These are phyloP conservation scores for Pleurotus cornucopiae DNA, from an alignment of 768 basidiomycete species.

Conservation along the genomic window DNA sequence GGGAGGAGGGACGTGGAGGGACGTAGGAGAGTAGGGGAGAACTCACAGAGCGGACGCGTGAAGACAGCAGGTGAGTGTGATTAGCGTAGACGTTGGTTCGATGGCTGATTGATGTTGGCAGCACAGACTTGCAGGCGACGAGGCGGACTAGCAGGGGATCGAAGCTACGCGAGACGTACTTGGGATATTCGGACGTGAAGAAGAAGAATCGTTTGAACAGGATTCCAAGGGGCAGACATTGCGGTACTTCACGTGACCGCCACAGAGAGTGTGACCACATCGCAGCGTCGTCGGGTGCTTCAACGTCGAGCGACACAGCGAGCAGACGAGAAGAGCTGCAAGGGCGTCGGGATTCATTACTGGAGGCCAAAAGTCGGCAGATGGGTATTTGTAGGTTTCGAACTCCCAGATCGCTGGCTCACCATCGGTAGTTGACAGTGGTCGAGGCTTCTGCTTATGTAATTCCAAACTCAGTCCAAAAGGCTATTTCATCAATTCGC, in stretches of 20 bases:
- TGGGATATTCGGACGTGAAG: slow-evolving; percentile 34
- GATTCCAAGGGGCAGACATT: slow-evolving; percentile 24
- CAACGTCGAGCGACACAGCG: slow-evolving; percentile 58
- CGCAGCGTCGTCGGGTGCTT: slow-evolving; percentile 62
- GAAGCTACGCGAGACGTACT: slow-evolving; percentile 19
- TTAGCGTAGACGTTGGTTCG: too few species aligned
- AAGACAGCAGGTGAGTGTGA: too few species aligned
- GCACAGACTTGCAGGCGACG: too few species aligned
- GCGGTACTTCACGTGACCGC: slow-evolving; percentile 32
- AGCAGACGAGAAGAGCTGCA: slow-evolving; percentile 43
- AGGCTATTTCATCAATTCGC: too few species aligned
- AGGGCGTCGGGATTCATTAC: slow-evolving; percentile 16
- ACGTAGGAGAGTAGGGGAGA: too few species aligned
- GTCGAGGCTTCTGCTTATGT: slow-evolving; percentile 6
- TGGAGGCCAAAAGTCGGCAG: background rate
- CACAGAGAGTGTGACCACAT: slow-evolving; percentile 84
- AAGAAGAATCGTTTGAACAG: slow-evolving; percentile 22
- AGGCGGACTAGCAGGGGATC: too few species aligned
- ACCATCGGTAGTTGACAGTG: slow-evolving; percentile 8
- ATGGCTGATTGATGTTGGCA: too few species aligned
- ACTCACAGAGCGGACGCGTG: too few species aligned
- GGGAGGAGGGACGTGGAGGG: too few species aligned
- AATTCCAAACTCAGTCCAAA: background rate
- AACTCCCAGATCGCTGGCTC: slow-evolving; percentile 8
- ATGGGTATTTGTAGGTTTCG: background rate